These are phyloP conservation scores for Gaultheria prostrata DNA, from an alignment of 148 eudicot genomes.

Conservation along the genomic window DNA sequence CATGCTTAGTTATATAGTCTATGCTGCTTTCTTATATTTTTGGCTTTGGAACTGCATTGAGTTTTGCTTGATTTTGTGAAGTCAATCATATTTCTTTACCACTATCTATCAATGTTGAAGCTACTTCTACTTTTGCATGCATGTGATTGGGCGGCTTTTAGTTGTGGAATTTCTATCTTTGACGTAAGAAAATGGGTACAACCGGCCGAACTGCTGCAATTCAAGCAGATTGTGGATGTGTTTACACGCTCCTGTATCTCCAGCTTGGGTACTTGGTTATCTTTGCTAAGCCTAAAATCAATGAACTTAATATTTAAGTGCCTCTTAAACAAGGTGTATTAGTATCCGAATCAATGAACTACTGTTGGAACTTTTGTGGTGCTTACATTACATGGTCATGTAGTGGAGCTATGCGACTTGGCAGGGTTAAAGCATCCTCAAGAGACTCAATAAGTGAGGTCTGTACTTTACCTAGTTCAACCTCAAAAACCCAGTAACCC, in stretches of 20 bases:
- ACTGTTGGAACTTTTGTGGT: too few species aligned
- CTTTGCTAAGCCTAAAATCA: neutral
- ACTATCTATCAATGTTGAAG: neutral
- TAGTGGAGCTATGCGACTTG: too few species aligned
- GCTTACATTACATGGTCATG: too few species aligned
- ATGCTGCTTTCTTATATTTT: neutral
- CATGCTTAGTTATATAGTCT: neutral
- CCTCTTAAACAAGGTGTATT: neutral
- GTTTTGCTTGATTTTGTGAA: neutral
- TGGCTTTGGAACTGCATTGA: neutral
- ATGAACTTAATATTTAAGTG: neutral
- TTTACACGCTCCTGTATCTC: neutral
- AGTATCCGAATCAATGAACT: neutral
- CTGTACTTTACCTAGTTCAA: too few species aligned
- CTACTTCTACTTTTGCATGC: neutral
- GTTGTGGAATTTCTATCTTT: neutral
- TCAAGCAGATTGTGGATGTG: neutral
- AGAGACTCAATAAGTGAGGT: too few species aligned
- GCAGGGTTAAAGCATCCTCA: too few species aligned
- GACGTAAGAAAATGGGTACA: neutral
- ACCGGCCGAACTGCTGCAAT: neutral
- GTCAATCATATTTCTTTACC: constrained; percentile 1
- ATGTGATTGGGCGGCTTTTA: neutral
- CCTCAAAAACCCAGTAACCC: too few species aligned
- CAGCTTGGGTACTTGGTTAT: neutral